Base-by-base conservation (phyloP, 768 basidiomycete genomes). In the Lentinula raphanica region DNA sequence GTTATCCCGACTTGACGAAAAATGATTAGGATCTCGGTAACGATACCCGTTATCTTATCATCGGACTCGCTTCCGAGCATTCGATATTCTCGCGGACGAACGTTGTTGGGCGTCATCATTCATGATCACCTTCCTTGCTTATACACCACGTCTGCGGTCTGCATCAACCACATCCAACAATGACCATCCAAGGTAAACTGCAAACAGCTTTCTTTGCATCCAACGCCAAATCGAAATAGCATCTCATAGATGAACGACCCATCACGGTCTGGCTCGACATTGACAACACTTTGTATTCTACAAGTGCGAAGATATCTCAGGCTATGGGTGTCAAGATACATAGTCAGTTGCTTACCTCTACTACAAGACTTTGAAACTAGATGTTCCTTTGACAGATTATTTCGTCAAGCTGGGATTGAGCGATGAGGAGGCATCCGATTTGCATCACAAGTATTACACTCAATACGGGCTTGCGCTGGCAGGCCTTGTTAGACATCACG, bases 201-300 rank as follows among this genome's bases (percentile, higher is more conserved):
- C 12, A 17, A 21, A 4, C 29, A 5, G 6, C 21, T 35, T 32
- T 32, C 17, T 1, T 39, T 7, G 13, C n/a, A 23, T 53, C 51
- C 13, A 23, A 25, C 4, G n/a, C 36, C 32, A 28, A 25, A 8
- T 51, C 27, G 13, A 27, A 53, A 19, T 15, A 50, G 31, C 19
- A n/a, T 5, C 21, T n/a, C 56, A 59, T 60, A 69, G 88, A 90
- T 75, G 77, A 81, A 38, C 82, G 85, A 13, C 70, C 70, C 60
- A 71, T 92, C 49, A 44, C 39, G 15, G 77, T 91, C 51, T 93
- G 86, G 82, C 83, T 94, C 60, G 92, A 93, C 66, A 90, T 94
- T 59, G 92, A 94, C 71, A 93, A 94, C 65, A 92, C 91, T 2
- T 78, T 94, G 15, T 94, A 94, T 69, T 89, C 90, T 7, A 83